Conservation (phyloP, 306 rosid genomes). For the Chamaecrista fasciculata region DNA sequence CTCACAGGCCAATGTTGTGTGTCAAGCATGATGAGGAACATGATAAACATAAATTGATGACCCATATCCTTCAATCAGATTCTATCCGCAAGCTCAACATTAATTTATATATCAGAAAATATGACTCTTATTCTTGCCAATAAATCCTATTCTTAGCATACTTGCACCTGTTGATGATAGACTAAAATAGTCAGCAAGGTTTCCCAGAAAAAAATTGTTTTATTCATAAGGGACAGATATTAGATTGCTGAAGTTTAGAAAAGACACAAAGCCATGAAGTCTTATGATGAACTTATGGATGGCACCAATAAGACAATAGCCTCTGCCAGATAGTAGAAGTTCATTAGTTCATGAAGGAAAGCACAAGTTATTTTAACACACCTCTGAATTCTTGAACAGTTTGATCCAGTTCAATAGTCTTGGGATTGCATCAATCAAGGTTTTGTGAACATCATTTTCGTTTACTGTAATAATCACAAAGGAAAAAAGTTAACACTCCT, state of each 20-base stretch:
- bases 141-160: background rate
- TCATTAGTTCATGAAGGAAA: conserved; percentile 1
- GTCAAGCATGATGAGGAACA: background rate
- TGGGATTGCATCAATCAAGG: conserved; percentile 69
- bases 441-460: conserved; percentile 62
- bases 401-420: conserved; percentile 69
- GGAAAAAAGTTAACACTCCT: conserved; percentile 16
- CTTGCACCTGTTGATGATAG: background rate
- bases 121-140: background rate
- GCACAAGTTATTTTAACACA: conserved; percentile 27
- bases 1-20: background rate
- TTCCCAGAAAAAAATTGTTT: background rate
- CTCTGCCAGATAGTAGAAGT: background rate
- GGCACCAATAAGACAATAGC: conserved; percentile 9
- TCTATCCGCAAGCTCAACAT: background rate
- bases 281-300: background rate
- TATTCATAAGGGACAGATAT: background rate
- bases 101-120: background rate
- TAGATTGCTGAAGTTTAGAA: background rate
- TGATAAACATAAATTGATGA: background rate
- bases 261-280: background rate
- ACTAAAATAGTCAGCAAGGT: background rate
- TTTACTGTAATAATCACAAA: conserved; percentile 48
- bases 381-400: conserved; percentile 65
- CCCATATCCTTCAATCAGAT: background rate